Conservation (phyloP, 345 rosid species). For the Combretum micranthum region DNA sequence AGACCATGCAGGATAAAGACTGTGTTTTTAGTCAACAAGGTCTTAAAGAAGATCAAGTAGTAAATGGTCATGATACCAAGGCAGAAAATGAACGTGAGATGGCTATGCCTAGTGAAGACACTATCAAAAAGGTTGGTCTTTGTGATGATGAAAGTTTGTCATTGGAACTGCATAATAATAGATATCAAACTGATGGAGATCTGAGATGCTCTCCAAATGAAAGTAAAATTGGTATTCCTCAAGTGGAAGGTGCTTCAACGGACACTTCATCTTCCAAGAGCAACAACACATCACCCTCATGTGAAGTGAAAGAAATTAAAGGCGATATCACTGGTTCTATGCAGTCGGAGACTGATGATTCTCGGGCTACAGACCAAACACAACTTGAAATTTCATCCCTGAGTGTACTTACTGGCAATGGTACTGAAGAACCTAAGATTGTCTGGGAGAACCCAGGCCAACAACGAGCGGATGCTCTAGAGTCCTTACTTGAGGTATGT, state of each 20-base stretch:
- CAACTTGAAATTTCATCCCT: slow-evolving; percentile 44
- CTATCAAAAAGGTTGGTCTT: not conserved
- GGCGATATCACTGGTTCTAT: slow-evolving; percentile 17
- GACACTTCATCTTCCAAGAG: slow-evolving; percentile 28
- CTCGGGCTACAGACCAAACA: slow-evolving; percentile 20
- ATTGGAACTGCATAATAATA: slow-evolving; percentile 5
- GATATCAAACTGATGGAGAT: slow-evolving; percentile 19
- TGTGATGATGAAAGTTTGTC: slow-evolving; percentile 7
- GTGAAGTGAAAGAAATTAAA: slow-evolving; percentile 18
- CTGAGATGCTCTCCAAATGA: slow-evolving; percentile 17
- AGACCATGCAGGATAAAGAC: not conserved
- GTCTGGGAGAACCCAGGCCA: slow-evolving; percentile 54
- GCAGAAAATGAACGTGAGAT: slow-evolving; percentile 17
- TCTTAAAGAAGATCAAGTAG: slow-evolving; percentile 25
- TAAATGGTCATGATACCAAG: slow-evolving; percentile 13
- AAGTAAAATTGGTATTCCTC: slow-evolving; percentile 18
- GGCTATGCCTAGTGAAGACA: slow-evolving; percentile 9
- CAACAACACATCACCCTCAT: slow-evolving; percentile 10
- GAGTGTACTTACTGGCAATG: slow-evolving; percentile 44
- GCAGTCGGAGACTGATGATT: slow-evolving; percentile 28
- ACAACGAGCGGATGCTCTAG: slow-evolving; percentile 84
- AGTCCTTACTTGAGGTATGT: slow-evolving; percentile 85
- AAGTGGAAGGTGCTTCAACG: slow-evolving; percentile 20
- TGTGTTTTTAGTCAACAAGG: slow-evolving; percentile 15
- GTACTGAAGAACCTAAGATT: slow-evolving; percentile 35